Conservation (phyloP, 768 basidiomycete species). For the Agaricus blazei region DNA sequence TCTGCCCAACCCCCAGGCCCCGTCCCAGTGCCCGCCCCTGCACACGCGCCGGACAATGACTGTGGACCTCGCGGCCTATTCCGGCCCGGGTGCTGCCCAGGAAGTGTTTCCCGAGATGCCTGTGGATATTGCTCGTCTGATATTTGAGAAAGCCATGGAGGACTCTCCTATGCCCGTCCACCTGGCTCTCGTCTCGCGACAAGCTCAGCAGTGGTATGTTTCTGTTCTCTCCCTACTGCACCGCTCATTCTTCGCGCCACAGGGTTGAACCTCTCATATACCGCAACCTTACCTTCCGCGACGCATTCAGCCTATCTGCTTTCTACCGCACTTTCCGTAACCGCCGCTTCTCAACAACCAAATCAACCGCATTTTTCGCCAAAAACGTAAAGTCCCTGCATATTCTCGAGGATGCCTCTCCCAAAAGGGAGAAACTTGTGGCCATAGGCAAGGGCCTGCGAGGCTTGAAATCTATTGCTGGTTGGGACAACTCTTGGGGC, state of each 20-base stretch:
- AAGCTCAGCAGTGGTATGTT: slow-evolving; percentile 5
- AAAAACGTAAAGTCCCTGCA: slow-evolving; percentile 2
- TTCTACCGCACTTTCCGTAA: slow-evolving; percentile 7
- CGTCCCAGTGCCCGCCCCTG: too few relatives aligned
- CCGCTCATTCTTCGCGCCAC: not conserved
- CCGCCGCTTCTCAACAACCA: slow-evolving; percentile 1
- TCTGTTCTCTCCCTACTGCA: not conserved
- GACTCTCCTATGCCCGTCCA: slow-evolving; percentile 5
- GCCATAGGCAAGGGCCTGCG: not conserved
- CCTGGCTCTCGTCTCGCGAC: slow-evolving; percentile 5
- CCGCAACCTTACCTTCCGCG: not conserved
- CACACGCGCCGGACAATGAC: too few relatives aligned
- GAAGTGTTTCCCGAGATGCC: not conserved
- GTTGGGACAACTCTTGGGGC: slow-evolving; percentile 7
- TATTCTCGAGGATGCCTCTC: not conserved
- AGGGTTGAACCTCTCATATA: slow-evolving; percentile 9
- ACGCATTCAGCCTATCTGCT: not conserved
- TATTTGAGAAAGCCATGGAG: slow-evolving; percentile 8
- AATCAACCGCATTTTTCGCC: slow-evolving; percentile 3
- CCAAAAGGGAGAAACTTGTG: not conserved
- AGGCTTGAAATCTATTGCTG: not conserved
- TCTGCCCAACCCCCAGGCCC: too few relatives aligned
- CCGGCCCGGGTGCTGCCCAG: not conserved
- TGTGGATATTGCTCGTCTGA: slow-evolving; percentile 2
- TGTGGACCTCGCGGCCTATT: not conserved